A percentile compares a stretch with the other conserved stretches of the same genome.
Evolutionary conservation across 2,329 filamentous ascomycete genomes (phyloP).

Genomic region (Talaromyces verruculosus): DNA sequence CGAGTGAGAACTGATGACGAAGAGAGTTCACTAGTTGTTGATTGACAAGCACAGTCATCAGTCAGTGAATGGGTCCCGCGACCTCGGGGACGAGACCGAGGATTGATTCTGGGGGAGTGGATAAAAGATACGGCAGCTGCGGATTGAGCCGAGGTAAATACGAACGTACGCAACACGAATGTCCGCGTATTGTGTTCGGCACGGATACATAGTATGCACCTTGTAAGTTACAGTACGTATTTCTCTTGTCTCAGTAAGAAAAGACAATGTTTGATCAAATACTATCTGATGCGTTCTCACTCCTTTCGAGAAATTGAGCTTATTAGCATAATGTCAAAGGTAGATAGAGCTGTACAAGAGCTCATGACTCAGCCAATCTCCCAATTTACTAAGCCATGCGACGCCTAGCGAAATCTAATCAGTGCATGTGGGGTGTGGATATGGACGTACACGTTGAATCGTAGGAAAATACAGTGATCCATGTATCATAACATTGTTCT

Average conservation of each 20-base stretch:
- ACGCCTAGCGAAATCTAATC: background rate
- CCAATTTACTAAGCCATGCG: background rate
- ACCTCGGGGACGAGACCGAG: background rate
- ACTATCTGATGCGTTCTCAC: background rate
- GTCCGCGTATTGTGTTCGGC: background rate
- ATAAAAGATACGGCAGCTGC: slow-evolving; percentile 3
- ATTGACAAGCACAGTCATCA: background rate
- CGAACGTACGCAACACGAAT: background rate
- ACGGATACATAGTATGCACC: background rate
- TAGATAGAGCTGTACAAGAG: background rate
- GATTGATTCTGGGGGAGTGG: slow-evolving; percentile 1
- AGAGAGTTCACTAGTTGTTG: background rate
- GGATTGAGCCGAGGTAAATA: slow-evolving; percentile 6
- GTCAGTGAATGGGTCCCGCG: background rate
- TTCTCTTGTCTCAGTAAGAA: background rate
- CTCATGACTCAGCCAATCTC: background rate
- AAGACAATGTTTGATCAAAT: background rate
- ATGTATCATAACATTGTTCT: background rate
- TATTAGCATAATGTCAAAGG: background rate
- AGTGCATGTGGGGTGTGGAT: background rate
- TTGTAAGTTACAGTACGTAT: background rate
- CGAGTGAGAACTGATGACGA: background rate
- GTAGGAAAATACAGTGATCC: background rate
- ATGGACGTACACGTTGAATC: background rate
- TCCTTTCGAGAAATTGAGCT: background rate